Percentiles rank a stretch among this genome's conserved stretches.
Evolutionary conservation across 495 filamentous ascomycete genomes (phyloP).

Genomic region (Achaetomiella virescens): DNA sequence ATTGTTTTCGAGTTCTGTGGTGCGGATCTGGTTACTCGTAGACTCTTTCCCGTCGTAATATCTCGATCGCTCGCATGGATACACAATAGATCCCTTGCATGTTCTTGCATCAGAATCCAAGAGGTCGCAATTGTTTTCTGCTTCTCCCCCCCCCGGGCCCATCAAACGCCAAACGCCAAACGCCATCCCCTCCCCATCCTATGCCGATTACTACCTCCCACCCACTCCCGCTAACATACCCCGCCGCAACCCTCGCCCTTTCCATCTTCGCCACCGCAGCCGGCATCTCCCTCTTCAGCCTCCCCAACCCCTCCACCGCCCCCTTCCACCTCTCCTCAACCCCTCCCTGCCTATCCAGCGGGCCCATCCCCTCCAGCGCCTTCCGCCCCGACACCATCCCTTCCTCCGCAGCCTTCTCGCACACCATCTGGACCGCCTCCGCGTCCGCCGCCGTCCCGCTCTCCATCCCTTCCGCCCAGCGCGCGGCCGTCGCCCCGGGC

Average conservation of each 20-base stretch:
- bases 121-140: no score
- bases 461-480: constrained; percentile 47
- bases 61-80: constrained; percentile 9
- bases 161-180: background rate
- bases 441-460: constrained; percentile 42
- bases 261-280: constrained; percentile 72
- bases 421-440: constrained; percentile 35
- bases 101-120: no score
- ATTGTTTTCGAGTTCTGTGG: background rate
- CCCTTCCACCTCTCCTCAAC: constrained; percentile 46
- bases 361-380: constrained; percentile 21
- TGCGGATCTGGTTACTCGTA: background rate
- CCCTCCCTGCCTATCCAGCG: constrained; percentile 42
- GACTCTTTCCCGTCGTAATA: constrained; percentile 4
- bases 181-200: background rate
- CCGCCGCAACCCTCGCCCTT: constrained; percentile 64
- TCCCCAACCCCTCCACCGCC: constrained; percentile 47
- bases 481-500: constrained; percentile 51
- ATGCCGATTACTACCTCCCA: background rate
- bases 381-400: constrained; percentile 18
- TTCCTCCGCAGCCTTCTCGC: constrained; percentile 16
- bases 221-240: constrained; percentile 43
- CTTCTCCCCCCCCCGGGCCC: no score
- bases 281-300: constrained; percentile 56
- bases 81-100: constrained; percentile 15